These are phyloP conservation scores for Verbena officinalis DNA, from an alignment of 257 asterid species.

Conservation along the genomic window DNA sequence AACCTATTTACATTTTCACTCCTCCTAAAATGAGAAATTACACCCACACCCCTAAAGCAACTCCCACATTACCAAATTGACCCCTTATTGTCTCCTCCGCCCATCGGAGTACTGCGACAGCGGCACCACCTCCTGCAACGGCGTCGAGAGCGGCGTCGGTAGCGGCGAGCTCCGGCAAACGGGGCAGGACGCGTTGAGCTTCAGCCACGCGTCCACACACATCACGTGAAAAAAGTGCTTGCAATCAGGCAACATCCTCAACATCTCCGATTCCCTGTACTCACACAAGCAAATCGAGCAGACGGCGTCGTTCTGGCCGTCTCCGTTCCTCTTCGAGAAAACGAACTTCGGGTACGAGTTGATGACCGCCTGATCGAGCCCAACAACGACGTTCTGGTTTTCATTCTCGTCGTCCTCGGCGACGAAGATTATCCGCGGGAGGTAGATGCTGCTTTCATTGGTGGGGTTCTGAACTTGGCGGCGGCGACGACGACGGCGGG, in stretches of 20 bases:
- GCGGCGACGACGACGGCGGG: conserved; percentile 72
- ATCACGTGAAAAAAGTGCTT: conserved; percentile 80
- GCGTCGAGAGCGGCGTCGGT: conserved; percentile 96
- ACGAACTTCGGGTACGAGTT: conserved; percentile 80
- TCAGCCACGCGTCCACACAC: conserved; percentile 94
- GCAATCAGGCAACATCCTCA: conserved; percentile 93
- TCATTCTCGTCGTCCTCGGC: conserved; percentile 75
- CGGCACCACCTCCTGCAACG: conserved; percentile 96
- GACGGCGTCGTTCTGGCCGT: conserved; percentile 44
- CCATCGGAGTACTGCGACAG: conserved; percentile 93
- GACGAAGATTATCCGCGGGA: conserved; percentile 84
- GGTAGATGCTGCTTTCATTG: conserved; percentile 62
- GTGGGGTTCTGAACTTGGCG: conserved; percentile 37
- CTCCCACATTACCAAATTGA: conserved; percentile 6
- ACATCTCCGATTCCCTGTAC: conserved; percentile 79
- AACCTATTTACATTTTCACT: conserved; percentile 28
- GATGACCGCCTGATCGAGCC: conserved; percentile 82
- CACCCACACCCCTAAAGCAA: conserved; percentile 31
- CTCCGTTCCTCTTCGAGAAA: conserved; percentile 47
- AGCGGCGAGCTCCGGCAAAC: conserved; percentile 94
- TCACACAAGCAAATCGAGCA: conserved; percentile 91
- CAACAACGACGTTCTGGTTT: conserved; percentile 56
- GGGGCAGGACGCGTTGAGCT: conserved; percentile 89
- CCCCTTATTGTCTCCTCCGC: conserved; percentile 61
- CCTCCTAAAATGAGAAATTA: conserved; percentile 23